Conservation (phyloP, 1,139 yeast genomes). For the Pichia sp. region DNA sequence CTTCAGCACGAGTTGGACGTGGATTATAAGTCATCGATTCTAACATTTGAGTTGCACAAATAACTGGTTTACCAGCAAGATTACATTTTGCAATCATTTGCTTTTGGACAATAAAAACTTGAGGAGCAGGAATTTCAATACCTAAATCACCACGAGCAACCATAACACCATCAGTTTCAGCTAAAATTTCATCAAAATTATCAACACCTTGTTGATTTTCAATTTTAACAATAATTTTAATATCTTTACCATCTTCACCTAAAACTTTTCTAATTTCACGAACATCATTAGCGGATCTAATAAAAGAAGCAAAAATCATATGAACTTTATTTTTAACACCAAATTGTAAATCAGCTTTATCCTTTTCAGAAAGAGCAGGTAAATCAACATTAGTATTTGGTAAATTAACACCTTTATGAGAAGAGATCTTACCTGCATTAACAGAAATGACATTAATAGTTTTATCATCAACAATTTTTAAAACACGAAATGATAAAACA, state of each 20-base stretch:
- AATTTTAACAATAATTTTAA: constrained; percentile 93
- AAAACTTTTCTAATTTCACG: constrained; percentile 84
- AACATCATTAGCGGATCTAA: constrained; percentile 90
- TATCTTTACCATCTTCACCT: constrained; percentile 94
- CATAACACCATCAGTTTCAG: constrained; percentile 98
- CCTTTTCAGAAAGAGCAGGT: constrained; percentile 97
- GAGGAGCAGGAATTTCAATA: constrained; percentile 98
- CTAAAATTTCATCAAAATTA: constrained; percentile 94
- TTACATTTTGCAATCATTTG: constrained; percentile 98
- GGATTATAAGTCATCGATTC: constrained; percentile 99
- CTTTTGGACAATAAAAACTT: constrained; percentile 97
- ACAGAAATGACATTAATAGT: constrained; percentile 82
- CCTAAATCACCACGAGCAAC: constrained; percentile 99
- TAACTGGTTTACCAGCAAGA: constrained; percentile 98
- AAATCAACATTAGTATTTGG: constrained; percentile 99
- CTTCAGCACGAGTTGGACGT: constrained; percentile 99
- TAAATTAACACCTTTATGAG: constrained; percentile 98
- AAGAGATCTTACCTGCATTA: constrained; percentile 91
- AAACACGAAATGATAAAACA: constrained; percentile 89
- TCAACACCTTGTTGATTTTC: constrained; percentile 99
- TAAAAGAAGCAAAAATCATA: constrained; percentile 97
- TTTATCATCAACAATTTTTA: constrained; percentile 68
- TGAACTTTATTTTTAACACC: constrained; percentile 97
- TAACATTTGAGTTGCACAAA: constrained; percentile 99
- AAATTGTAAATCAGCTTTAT: constrained; percentile 79